Evolutionary conservation across 495 filamentous ascomycete genomes (phyloP), one percentile per base, ranked within the genome.

Genomic region (Aspergillus hancockii): DNA sequence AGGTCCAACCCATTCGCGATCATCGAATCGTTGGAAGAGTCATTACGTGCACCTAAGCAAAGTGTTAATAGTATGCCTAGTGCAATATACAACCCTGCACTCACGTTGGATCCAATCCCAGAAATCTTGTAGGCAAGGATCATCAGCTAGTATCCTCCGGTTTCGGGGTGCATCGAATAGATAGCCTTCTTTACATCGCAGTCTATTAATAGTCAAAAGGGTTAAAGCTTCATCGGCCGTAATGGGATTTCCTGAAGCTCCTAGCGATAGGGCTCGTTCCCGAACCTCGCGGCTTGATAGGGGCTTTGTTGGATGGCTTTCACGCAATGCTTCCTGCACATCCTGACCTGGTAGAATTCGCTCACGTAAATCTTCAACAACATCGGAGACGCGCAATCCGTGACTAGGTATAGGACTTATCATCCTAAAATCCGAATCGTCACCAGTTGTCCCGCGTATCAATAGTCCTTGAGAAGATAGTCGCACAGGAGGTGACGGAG

Each of bases 101-200:
- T 68, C 75, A 90, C 89, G 81, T 63, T 80, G 75, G 63, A 91
- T 72, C 89, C 89, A 93, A 41, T 75, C 79, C 92, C 92, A 97
- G 46, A 91, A 73, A 40, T 88, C 86, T 60, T 85, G 83, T 9
- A 96, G 76, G 79, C 84, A 88, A n/a, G 80, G 79, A 70, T 96
- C 88, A 63, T 93, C 87, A 1, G 78, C 71, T 1, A 89, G 72
- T 23, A 96, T 84, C 8, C 80, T 65, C 58, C 80, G 81, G 63
- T 96, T 97, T 30, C 75, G 82, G 12, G 70, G 63, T 58, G 81
- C 88, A 67, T 96, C 81, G 63, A 96, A 92, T 1, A 90, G 75
- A 67, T 97, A 97, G 1, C 90, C 89, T 67, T 89, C 86, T 57
- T 81, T 81, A 55, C 89, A 86, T 51, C 79, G 82, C 55, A 71